phyloP scores from a whole-genome alignment of 139 green algal genomes.

The Micromonas commoda region DNA sequence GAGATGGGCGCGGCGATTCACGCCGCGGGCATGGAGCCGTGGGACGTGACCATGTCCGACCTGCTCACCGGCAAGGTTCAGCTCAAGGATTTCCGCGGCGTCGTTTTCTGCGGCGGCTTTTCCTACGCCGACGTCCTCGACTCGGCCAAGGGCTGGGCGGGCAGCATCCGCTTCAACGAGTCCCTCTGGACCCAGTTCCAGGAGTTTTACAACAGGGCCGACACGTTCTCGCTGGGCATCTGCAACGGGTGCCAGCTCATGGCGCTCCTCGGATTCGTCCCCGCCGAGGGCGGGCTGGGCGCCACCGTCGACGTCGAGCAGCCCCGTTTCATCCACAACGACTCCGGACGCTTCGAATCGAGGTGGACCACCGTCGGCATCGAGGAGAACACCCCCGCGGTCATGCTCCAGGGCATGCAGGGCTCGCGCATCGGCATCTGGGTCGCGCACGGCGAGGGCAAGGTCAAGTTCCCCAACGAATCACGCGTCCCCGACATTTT shows the following conservation, averaged over 20 bases:
- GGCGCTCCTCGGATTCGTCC: slow-evolving; percentile 96
- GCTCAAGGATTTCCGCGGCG: slow-evolving; percentile 73
- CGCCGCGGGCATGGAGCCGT: slow-evolving; percentile 75
- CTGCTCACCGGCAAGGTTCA: slow-evolving; percentile 65
- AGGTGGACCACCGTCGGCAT: slow-evolving; percentile 71
- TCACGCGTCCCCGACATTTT: slow-evolving; percentile 56
- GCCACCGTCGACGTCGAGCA: slow-evolving; percentile 63
- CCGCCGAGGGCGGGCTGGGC: not conserved
- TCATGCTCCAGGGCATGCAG: slow-evolving; percentile 86
- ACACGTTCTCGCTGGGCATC: slow-evolving; percentile 94
- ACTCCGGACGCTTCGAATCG: slow-evolving; percentile 75
- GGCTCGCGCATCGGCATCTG: slow-evolving; percentile 84
- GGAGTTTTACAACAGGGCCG: slow-evolving; percentile 56
- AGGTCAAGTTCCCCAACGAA: slow-evolving; percentile 80
- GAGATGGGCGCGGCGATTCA: slow-evolving; percentile 89
- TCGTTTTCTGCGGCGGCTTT: slow-evolving; percentile 50
- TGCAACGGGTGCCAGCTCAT: slow-evolving; percentile 99
- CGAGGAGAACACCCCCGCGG: slow-evolving; percentile 60
- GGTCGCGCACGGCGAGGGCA: slow-evolving; percentile 92
- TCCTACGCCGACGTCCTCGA: slow-evolving; percentile 95
- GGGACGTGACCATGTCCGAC: slow-evolving; percentile 96
- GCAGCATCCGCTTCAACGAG: slow-evolving; percentile 88
- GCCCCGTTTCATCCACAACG: slow-evolving; percentile 96
- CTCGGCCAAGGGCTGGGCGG: slow-evolving; percentile 93
- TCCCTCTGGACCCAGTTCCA: slow-evolving; percentile 73